Evolutionary conservation across 345 rosid genomes (phyloP).

Genomic region (Salix caprea): DNA sequence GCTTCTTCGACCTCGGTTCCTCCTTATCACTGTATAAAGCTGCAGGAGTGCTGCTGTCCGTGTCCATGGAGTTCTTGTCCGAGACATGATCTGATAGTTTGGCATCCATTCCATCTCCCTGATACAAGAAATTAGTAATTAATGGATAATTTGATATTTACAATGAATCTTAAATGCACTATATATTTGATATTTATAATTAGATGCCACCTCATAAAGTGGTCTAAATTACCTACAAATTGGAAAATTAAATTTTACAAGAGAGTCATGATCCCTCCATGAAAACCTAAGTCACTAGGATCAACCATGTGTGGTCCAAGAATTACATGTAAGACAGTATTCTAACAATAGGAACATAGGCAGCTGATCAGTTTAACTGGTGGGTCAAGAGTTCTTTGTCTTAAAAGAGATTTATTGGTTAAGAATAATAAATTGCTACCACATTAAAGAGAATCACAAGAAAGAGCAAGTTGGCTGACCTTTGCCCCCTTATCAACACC

Average conservation of each 20-base stretch:
- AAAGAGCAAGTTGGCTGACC: conserved; percentile 33
- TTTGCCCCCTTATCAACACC: conserved; percentile 54
- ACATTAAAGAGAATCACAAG: not conserved
- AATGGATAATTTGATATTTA: not conserved
- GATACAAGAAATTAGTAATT: not conserved
- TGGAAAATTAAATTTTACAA: not conserved
- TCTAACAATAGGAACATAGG: not conserved
- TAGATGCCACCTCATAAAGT: too few relatives aligned
- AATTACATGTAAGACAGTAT: not conserved
- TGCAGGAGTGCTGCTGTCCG: conserved; percentile 77
- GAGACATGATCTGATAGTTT: conserved; percentile 46
- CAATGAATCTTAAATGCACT: too few relatives aligned
- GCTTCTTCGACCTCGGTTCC: conserved; percentile 34
- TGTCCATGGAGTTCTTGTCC: conserved; percentile 54
- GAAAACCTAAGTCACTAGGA: not conserved
- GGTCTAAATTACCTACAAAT: not conserved
- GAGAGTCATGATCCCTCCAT: not conserved
- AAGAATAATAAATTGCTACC: not conserved
- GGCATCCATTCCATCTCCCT: conserved; percentile 59
- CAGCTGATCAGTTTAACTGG: not conserved
- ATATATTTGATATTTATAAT: too few relatives aligned
- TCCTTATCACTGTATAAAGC: conserved; percentile 54
- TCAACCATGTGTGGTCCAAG: not conserved
- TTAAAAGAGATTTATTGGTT: not conserved
- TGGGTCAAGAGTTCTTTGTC: not conserved